Conservation (phyloP, 2,329 filamentous ascomycete genomes). For the Fusarium decemcellulare region DNA sequence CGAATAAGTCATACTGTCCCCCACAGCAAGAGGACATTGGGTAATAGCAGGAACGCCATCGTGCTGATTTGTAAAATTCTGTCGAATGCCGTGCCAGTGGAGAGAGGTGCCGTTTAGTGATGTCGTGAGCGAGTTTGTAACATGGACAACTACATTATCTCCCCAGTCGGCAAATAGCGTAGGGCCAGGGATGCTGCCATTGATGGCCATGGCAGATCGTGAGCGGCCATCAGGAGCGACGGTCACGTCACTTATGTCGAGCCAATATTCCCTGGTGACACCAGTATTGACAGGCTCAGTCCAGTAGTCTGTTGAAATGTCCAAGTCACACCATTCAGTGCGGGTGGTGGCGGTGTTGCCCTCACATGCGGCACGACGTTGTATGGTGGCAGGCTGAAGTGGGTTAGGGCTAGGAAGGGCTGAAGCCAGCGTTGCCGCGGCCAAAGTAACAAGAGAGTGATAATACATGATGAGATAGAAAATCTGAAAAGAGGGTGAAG, state of each 20-base stretch:
- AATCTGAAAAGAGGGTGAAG: background rate
- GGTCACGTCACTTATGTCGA: conserved; percentile 57
- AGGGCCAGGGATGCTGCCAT: conserved; percentile 72
- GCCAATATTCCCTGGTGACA: conserved; percentile 64
- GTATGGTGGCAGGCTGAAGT: background rate
- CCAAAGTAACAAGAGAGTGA: background rate
- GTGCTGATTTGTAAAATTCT: conserved; percentile 66
- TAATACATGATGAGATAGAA: background rate
- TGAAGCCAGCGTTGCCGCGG: background rate
- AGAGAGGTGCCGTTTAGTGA: conserved; percentile 71
- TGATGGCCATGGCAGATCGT: conserved; percentile 62
- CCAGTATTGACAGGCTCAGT: conserved; percentile 60
- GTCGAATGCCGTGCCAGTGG: conserved; percentile 75
- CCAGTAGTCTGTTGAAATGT: conserved; percentile 63
- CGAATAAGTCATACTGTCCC: conserved; percentile 67
- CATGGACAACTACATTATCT: conserved; percentile 63
- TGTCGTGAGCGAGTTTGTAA: conserved; percentile 62
- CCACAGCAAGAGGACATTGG: conserved; percentile 66
- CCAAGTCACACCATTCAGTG: conserved; percentile 62
- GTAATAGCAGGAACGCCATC: conserved; percentile 69
- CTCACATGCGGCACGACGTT: conserved; percentile 6
- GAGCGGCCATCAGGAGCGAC: conserved; percentile 62
- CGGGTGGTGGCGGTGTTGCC: conserved; percentile 50
- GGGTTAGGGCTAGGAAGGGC: background rate
- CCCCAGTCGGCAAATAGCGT: conserved; percentile 68